phyloP scores from a whole-genome alignment of 129 eudicot species.

The Chrysanthemum makinoi region DNA sequence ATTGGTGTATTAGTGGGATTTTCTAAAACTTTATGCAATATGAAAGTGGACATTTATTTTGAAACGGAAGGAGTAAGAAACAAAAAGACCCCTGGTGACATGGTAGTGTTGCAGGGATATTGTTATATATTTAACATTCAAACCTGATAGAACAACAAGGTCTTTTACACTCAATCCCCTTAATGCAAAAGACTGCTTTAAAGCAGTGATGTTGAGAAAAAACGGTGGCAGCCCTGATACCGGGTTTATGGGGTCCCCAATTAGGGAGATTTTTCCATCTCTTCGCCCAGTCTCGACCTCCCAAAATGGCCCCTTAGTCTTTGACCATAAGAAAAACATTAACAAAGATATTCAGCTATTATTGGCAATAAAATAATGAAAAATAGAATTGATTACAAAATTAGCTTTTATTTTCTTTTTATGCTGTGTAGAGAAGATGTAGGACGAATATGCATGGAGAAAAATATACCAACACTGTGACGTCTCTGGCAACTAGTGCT shows the following conservation, averaged over 20 bases:
- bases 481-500: conserved; percentile 55
- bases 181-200: conserved; percentile 29
- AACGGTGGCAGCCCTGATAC: conserved; percentile 45
- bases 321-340: conserved; percentile 1
- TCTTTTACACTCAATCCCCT: conserved; percentile 55
- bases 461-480: conserved; percentile 34
- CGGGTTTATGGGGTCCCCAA: conserved; percentile 32
- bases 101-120: too few species aligned
- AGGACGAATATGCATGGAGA: background rate
- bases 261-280: conserved; percentile 57
- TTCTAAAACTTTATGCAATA: too few species aligned
- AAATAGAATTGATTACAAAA: background rate
- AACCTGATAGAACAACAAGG: conserved; percentile 69
- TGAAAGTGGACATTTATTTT: too few species aligned
- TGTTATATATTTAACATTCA: background rate
- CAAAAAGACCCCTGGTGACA: background rate
- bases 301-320: conserved; percentile 65
- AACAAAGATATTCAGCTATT: background rate
- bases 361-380: background rate
- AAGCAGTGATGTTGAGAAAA: conserved; percentile 30
- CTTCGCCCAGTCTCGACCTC: conserved; percentile 66
- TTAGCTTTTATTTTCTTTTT: background rate
- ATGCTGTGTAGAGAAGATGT: background rate
- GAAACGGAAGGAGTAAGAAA: background rate
- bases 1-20: too few species aligned